phyloP scores from a whole-genome alignment of 2,329 filamentous ascomycete genomes.

The Allantophomopsis cytisporea region DNA sequence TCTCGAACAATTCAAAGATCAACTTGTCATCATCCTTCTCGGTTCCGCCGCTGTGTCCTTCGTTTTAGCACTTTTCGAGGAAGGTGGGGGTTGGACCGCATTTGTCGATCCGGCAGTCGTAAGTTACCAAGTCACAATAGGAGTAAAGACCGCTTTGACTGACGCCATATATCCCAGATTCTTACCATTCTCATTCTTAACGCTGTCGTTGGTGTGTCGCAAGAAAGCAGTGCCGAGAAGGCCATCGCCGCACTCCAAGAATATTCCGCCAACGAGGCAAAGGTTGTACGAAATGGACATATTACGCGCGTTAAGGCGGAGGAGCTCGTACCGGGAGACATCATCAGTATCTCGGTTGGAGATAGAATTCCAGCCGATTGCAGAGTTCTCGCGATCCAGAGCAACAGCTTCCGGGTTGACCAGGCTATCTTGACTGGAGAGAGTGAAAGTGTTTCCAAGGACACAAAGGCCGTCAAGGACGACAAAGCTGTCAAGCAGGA shows the following conservation, averaged over 20 bases:
- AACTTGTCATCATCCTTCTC: slow-evolving; percentile 88
- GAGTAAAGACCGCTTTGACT: not conserved
- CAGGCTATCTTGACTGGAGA: slow-evolving; percentile 96
- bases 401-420: slow-evolving; percentile 94
- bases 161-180: slow-evolving; percentile 41
- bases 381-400: slow-evolving; percentile 76
- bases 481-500: slow-evolving; percentile 88
- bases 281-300: slow-evolving; percentile 68
- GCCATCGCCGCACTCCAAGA: slow-evolving; percentile 96
- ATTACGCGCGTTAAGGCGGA: slow-evolving; percentile 85
- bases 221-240: slow-evolving; percentile 97
- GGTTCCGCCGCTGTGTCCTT: slow-evolving; percentile 91
- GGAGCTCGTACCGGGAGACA: slow-evolving; percentile 87
- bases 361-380: slow-evolving; percentile 94
- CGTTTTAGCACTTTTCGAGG: slow-evolving; percentile 82
- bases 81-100: slow-evolving; percentile 86
- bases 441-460: slow-evolving; percentile 92
- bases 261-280: slow-evolving; percentile 97
- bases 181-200: slow-evolving; percentile 95
- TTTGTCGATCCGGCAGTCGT: slow-evolving; percentile 95
- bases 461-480: slow-evolving; percentile 56
- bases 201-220: slow-evolving; percentile 91
- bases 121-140: slow-evolving; percentile 26
- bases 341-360: slow-evolving; percentile 77
- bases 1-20: slow-evolving; percentile 97